Base-by-base conservation (phyloP, 2,329 filamentous ascomycete species). In the Dichotomopilus funicola region DNA sequence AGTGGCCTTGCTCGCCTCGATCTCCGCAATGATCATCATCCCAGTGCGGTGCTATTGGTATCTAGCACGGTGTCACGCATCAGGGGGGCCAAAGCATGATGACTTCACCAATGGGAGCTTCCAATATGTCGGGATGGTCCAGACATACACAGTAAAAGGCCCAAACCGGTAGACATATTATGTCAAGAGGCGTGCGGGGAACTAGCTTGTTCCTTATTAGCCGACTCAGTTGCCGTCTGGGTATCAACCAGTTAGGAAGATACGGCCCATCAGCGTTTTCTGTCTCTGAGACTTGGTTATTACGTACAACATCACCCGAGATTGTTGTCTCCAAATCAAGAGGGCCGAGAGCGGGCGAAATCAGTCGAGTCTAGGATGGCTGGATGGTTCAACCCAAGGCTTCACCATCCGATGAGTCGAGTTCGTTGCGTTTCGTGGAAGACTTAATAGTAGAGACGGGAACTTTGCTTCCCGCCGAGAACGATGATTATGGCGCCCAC, bases 91-190 rank as follows among this genome's bases (percentile, higher is more conserved):
- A n/a, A 43, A 54, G 61, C 59, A 63, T 56, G 10, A 59, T 62
- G 57, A 63, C 54, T 52, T 62, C 62, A 60, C 57, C 56, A 61
- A 59, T 60, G 40, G 40, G 54, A 56, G 27, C 11, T 0, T 34
- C 12, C 27, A 27, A 10, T 6, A 0, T 37, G 33, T 40, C 45
- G 11, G 37, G 40, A 19, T 27, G 11, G 50, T 34, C 44, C n/a
- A 47, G 48, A 48, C 11, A 40, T 31, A 9, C 6, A 10, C 40
- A 6, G 40, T 50, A 36, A 33, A 33, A 2, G 36, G 8, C n/a
- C 9, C 45, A 47, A 13, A 19, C 8, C 19, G 19, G 19, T 2
- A 27, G 19, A 27, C 19, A 27, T 27, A 27, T 27, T 27, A 27
- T 27, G 34, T 12, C 10, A 13, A 13, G 37, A 7, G 36, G 34